A percentile compares a stretch with the other conserved stretches of the same genome.
Evolutionary conservation across 257 asterid genomes (phyloP).

Genomic region (Solanum sitiens): DNA sequence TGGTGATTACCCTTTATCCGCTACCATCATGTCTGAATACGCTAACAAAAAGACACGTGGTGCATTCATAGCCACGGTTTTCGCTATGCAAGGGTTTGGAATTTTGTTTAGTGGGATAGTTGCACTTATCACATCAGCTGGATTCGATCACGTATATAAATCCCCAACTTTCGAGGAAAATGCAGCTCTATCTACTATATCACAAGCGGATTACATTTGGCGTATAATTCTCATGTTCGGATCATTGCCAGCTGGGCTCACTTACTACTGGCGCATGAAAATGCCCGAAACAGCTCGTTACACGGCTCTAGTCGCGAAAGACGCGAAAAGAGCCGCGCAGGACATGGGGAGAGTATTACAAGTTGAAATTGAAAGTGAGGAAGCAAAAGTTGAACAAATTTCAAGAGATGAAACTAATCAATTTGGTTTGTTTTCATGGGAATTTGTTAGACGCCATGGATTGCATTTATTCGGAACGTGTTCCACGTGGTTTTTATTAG

Average conservation of each 20-base stretch:
- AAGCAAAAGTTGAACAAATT: not conserved
- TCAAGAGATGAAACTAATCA: not conserved
- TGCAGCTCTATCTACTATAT: conserved; percentile 1
- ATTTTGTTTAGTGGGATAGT: conserved; percentile 7
- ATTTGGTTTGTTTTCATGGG: conserved; percentile 6
- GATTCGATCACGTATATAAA: not conserved
- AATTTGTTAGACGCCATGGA: conserved; percentile 9
- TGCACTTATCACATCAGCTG: not conserved
- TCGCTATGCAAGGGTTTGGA: conserved; percentile 23
- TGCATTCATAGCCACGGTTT: conserved; percentile 12
- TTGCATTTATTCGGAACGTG: conserved; percentile 14
- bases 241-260: conserved; percentile 5
- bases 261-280: conserved; percentile 18
- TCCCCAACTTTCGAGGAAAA: not conserved
- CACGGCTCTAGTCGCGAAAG: conserved; percentile 13
- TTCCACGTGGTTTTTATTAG: conserved; percentile 12
- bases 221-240: conserved; percentile 18
- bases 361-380: not conserved
- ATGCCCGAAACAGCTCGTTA: conserved; percentile 19
- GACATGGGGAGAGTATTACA: conserved; percentile 18
- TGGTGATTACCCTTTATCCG: not conserved
- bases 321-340: conserved; percentile 3
- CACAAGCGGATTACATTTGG: conserved; percentile 16
- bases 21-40: not conserved
- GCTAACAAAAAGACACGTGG: conserved; percentile 3